Conservation (phyloP, 2,329 filamentous ascomycete species). For the Claviceps cyperi region DNA sequence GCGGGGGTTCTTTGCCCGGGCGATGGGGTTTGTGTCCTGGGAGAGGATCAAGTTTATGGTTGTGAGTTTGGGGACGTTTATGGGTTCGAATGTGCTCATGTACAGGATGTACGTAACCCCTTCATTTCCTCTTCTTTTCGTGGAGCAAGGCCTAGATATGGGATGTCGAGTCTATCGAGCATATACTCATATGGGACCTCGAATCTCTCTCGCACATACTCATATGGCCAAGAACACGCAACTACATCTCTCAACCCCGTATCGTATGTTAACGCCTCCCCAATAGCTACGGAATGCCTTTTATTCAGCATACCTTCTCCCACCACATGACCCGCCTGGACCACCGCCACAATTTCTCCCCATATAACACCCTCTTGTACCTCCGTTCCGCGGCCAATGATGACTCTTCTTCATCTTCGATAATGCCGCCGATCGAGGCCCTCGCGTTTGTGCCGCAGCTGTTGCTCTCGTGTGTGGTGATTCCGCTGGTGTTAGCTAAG, state of each 20-base stretch:
- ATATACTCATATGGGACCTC: background rate
- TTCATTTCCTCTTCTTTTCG: background rate
- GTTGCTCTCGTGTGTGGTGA: constrained; percentile 59
- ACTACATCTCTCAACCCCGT: no score
- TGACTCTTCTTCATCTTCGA: constrained; percentile 24
- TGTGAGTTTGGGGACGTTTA: constrained; percentile 59
- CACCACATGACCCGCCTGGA: constrained; percentile 89
- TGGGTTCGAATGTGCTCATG: constrained; percentile 63
- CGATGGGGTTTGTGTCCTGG: constrained; percentile 33
- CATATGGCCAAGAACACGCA: no score
- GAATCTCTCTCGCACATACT: constrained; percentile 1
- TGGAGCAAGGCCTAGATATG: background rate
- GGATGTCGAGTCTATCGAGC: constrained; percentile 5
- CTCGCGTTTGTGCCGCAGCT: constrained; percentile 84
- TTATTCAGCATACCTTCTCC: constrained; percentile 79
- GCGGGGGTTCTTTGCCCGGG: background rate
- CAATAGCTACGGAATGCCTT: constrained; percentile 58
- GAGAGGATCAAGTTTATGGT: constrained; percentile 43
- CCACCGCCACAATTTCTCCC: constrained; percentile 96
- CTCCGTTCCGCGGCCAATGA: constrained; percentile 51
- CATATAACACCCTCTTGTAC: constrained; percentile 87
- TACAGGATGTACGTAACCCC: constrained; percentile 44
- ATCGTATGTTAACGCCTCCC: no score
- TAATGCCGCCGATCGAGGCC: constrained; percentile 47
- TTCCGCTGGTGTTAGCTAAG: constrained; percentile 66